These are phyloP conservation scores for Lentinula sp. DNA, from an alignment of 768 basidiomycete species.

Conservation along the genomic window DNA sequence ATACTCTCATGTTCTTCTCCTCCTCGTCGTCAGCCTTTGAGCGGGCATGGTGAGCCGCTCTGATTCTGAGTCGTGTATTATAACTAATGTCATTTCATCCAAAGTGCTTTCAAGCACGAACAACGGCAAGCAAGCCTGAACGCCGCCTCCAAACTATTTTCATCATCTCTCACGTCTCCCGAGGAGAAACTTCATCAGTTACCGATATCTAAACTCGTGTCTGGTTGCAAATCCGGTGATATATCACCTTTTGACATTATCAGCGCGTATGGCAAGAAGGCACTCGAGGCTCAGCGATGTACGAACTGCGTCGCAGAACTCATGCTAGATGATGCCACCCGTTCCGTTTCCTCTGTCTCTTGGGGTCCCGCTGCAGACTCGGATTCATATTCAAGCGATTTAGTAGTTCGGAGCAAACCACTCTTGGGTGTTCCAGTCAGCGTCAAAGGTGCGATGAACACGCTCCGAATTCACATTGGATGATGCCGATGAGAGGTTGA, in stretches of 20 bases:
- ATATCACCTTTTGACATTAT: slow-evolving; percentile 38
- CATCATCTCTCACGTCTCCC: slow-evolving; percentile 32
- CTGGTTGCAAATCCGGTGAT: slow-evolving; percentile 34
- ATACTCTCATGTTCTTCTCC: slow-evolving; percentile 25
- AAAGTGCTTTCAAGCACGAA: slow-evolving; percentile 37
- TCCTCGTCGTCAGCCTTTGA: slow-evolving; percentile 29
- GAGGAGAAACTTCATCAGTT: slow-evolving; percentile 46
- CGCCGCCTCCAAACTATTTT: slow-evolving; percentile 30
- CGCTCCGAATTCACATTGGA: slow-evolving; percentile 6
- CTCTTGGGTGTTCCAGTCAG: slow-evolving; percentile 66
- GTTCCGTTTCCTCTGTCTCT: slow-evolving; percentile 28
- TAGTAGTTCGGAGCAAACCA: slow-evolving; percentile 29
- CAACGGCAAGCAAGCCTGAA: slow-evolving; percentile 38
- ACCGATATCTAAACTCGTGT: slow-evolving; percentile 39
- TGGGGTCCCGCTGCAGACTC: slow-evolving; percentile 33
- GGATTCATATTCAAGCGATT: slow-evolving; percentile 26
- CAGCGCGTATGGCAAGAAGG: slow-evolving; percentile 47
- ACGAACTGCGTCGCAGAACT: slow-evolving; percentile 70
- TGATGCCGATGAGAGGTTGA: background rate
- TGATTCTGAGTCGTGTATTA: slow-evolving; percentile 6
- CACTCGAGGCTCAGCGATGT: slow-evolving; percentile 43
- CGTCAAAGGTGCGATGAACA: slow-evolving; percentile 46
- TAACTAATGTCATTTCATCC: background rate
- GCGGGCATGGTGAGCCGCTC: slow-evolving; percentile 16
- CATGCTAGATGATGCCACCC: slow-evolving; percentile 44